phyloP scores from a whole-genome alignment of 352 stramenopile species.

The Globisporangium perplexum region DNA sequence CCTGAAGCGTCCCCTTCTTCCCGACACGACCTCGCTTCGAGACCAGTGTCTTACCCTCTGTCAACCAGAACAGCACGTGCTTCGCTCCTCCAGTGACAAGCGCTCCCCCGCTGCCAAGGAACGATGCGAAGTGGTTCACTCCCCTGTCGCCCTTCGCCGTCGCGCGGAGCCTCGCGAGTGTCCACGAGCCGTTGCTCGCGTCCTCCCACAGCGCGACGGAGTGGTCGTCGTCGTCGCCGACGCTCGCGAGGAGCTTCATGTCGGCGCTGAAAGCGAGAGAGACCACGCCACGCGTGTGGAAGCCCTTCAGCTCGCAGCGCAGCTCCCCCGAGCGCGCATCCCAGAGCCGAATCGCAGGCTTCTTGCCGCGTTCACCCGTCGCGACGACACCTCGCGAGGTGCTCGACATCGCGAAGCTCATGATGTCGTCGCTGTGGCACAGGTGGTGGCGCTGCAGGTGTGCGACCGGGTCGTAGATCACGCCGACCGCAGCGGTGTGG shows the following conservation, averaged over 20 bases:
- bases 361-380: slow-evolving; percentile 82
- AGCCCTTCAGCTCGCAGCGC: slow-evolving; percentile 51
- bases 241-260: slow-evolving; percentile 49
- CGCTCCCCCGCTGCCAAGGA: slow-evolving; percentile 22
- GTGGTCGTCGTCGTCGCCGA: slow-evolving; percentile 82
- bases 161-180: slow-evolving; percentile 28
- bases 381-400: slow-evolving; percentile 65
- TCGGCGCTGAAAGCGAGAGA: slow-evolving; percentile 62
- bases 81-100: slow-evolving; percentile 63
- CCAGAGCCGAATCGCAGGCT: slow-evolving; percentile 75
- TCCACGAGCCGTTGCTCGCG: slow-evolving; percentile 66
- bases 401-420: slow-evolving; percentile 68
- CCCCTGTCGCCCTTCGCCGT: slow-evolving; percentile 51
- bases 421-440: slow-evolving; percentile 84
- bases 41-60: slow-evolving; percentile 46
- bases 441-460: slow-evolving; percentile 81
- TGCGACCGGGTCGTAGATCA: slow-evolving; percentile 69
- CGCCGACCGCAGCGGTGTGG: slow-evolving; percentile 79
- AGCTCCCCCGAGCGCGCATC: slow-evolving; percentile 70
- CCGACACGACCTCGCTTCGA: slow-evolving; percentile 54
- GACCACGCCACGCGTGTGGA: slow-evolving; percentile 66
- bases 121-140: slow-evolving; percentile 48
- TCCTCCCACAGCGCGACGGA: slow-evolving; percentile 74
- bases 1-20: slow-evolving; percentile 52
- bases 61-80: slow-evolving; percentile 62